Evolutionary conservation across 352 stramenopile genomes (phyloP).

Genomic region (Sclerospora graminicola): DNA sequence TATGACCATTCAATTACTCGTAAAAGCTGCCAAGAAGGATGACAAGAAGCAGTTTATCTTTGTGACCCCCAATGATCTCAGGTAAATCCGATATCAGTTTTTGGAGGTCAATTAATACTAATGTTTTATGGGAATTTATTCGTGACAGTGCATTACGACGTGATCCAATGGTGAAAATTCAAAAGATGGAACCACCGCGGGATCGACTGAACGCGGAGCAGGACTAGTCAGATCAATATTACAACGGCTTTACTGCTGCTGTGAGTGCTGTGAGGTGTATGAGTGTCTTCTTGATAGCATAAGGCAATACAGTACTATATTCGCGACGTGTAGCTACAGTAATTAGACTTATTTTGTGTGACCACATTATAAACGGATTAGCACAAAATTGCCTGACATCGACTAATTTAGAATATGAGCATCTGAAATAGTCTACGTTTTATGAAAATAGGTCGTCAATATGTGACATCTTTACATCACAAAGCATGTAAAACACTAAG

Average conservation of each 20-base stretch:
- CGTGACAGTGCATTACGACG: constrained; percentile 44
- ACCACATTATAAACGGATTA: too few relatives aligned
- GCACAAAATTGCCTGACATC: too few relatives aligned
- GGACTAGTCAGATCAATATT: constrained; percentile 15
- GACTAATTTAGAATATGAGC: too few relatives aligned
- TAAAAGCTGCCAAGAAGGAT: constrained; percentile 74
- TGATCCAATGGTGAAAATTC: constrained; percentile 77
- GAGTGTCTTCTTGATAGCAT: too few relatives aligned
- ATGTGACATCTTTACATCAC: too few relatives aligned
- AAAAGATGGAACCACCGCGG: constrained; percentile 81
- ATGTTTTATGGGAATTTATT: neutral
- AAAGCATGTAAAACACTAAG: too few relatives aligned
- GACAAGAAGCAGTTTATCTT: constrained; percentile 84
- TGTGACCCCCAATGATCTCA: constrained; percentile 82
- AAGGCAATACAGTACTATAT: too few relatives aligned
- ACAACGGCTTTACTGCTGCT: constrained; percentile 5
- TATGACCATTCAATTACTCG: constrained; percentile 91
- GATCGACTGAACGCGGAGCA: constrained; percentile 58
- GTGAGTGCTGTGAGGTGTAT: too few relatives aligned
- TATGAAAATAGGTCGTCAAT: too few relatives aligned
- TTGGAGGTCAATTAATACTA: neutral
- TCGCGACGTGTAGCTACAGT: too few relatives aligned
- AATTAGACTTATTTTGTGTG: too few relatives aligned
- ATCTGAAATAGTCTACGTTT: too few relatives aligned
- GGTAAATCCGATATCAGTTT: constrained; percentile 19